Evolutionary conservation across 169 alveolate genomes (phyloP), one percentile per base, ranked within the genome.

Genomic region (Eimeria brunetti): DNA sequence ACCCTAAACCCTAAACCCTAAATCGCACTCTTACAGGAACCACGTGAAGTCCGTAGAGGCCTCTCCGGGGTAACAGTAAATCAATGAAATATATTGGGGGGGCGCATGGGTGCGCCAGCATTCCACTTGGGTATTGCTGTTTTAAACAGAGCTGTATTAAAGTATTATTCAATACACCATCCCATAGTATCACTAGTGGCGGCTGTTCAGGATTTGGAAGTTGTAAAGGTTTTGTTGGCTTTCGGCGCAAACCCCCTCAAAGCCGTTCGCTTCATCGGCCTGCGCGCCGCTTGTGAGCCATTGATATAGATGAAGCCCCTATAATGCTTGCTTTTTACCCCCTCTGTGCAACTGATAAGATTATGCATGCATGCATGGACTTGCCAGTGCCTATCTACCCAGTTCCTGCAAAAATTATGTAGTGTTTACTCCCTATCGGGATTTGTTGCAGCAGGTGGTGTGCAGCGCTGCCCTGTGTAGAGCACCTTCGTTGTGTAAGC

Each of bases 191-290:
- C 64, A 41, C 24, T 8, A 49, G 24, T 44, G 46, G 5, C n/a
- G 8, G 16, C 80, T 36, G 7, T 71, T 81, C 89, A 81, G 89
- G 89, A 81, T 46, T 53, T 81, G 51, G 71, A 81, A 33, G 24
- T n/a, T 24, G 89, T 81, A 33, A 81, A 81, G 89, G 73, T 81
- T 36, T 71, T 81, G 14, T 75, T 81, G 71, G 64, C 71, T 33
- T 85, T 58, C 38, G 91, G 91, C 24, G 91, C 75, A 5, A 58
- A 85, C 18, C 91, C 91, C 73, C 91, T 85, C 67, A 85, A 60
- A 69, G n/a, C 80, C 6, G 91, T 60, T 30, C 78, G 91, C 44
- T 58, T 85, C n/a, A 4, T 56, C 30, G 69, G 73, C 18, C 49
- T 81, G 33, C 89, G 89, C 73, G n/a, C 51, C 6, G 20, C 18